Evolutionary conservation across 495 filamentous ascomycete species (phyloP).

Genomic region (Tuber magnatum): DNA sequence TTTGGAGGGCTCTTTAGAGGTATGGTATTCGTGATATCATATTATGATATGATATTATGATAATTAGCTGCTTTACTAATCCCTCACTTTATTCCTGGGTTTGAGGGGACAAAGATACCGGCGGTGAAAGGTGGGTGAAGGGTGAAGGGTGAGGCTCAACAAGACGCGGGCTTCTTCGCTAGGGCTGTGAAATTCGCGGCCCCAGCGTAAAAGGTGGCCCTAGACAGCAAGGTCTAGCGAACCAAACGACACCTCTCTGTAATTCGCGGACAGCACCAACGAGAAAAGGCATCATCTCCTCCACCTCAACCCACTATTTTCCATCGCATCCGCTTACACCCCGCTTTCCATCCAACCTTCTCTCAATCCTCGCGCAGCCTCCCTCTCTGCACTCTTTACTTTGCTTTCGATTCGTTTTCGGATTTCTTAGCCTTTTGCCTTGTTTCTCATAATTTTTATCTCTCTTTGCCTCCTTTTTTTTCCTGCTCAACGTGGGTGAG

Average conservation of each 20-base stretch:
- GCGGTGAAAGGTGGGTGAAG: background rate
- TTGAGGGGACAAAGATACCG: background rate
- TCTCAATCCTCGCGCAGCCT: conserved; percentile 28
- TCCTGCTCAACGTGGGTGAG: conserved; percentile 30
- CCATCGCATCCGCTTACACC: conserved; percentile 30
- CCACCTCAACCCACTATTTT: conserved; percentile 27
- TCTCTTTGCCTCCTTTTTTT: conserved; percentile 44
- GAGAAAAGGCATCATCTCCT: conserved; percentile 32
- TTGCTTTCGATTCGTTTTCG: conserved; percentile 33
- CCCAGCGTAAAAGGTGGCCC: background rate
- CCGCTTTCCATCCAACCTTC: conserved; percentile 34
- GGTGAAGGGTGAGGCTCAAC: background rate
- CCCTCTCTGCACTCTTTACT: conserved; percentile 30
- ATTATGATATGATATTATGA: too few species aligned
- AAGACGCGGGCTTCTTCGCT: background rate
- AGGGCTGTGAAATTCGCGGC: background rate
- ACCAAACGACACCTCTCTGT: conserved; percentile 38
- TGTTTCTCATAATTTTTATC: conserved; percentile 44
- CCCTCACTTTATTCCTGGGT: background rate
- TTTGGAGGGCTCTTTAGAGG: too few species aligned
- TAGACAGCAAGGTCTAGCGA: background rate
- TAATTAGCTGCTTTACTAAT: background rate
- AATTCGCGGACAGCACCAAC: conserved; percentile 33
- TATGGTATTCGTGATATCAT: too few species aligned
- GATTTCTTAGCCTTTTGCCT: conserved; percentile 36